A percentile compares a stretch with the other conserved stretches of the same genome.
Evolutionary conservation across 1,284 basidiomycete species (phyloP).

Genomic region (Ceratobasidium sp.): DNA sequence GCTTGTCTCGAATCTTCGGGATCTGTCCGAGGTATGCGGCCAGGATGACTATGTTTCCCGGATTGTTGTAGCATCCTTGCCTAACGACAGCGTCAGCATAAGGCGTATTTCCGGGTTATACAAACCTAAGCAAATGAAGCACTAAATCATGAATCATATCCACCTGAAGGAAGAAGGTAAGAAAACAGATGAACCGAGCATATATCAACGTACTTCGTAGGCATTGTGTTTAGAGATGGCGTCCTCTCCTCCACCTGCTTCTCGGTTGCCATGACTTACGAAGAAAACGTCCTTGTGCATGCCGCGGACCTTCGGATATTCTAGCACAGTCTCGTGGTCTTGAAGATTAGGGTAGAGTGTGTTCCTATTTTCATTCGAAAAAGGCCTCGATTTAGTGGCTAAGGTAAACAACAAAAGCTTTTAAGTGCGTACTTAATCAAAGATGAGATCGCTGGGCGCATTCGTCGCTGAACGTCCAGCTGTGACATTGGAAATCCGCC

Average conservation of each 20-base stretch:
- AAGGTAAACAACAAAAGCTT: too few species aligned
- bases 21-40: conserved; percentile 83
- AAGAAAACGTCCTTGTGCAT: conserved; percentile 72
- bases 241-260: conserved; percentile 69
- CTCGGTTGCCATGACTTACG: conserved; percentile 67
- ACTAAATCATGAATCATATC: conserved; percentile 78
- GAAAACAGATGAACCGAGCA: too few species aligned
- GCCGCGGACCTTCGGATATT: conserved; percentile 70
- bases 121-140: conserved; percentile 71
- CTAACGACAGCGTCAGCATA: conserved; percentile 54
- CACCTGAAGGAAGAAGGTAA: conserved; percentile 61
- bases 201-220: conserved; percentile 67
- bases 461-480: conserved; percentile 63
- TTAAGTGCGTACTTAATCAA: conserved; percentile 58
- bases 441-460: conserved; percentile 65
- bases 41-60: conserved; percentile 79
- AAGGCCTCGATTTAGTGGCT: too few species aligned
- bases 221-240: conserved; percentile 72
- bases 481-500: conserved; percentile 67
- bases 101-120: neutral
- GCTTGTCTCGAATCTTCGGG: conserved; percentile 66
- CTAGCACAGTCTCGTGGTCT: conserved; percentile 67
- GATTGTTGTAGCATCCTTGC: conserved; percentile 69
- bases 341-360: conserved; percentile 71
- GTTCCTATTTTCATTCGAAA: conserved; percentile 57